phyloP scores from a whole-genome alignment of 2,329 filamentous ascomycete species.

The Didymella lethalis region DNA sequence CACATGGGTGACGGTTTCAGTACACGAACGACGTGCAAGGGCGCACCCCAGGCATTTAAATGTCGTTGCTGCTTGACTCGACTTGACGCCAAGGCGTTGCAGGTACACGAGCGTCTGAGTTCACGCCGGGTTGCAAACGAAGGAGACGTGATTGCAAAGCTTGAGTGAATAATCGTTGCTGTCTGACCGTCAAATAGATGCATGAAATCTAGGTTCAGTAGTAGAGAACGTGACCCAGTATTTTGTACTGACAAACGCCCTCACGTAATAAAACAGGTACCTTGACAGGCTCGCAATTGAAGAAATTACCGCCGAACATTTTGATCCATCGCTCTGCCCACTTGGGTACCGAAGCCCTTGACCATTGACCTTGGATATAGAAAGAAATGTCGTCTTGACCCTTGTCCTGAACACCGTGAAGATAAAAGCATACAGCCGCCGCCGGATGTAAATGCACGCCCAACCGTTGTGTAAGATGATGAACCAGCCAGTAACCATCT shows the following conservation, averaged over 20 bases:
- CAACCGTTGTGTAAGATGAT: slow-evolving; percentile 42
- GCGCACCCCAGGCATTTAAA: slow-evolving; percentile 6
- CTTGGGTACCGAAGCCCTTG: not conserved
- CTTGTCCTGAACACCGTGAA: slow-evolving; percentile 42
- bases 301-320: slow-evolving; percentile 15
- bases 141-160: not conserved
- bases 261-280: slow-evolving; percentile 11
- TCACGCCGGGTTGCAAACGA: not conserved
- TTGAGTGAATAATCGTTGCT: slow-evolving; percentile 21
- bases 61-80: slow-evolving; percentile 2
- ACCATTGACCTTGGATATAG: slow-evolving; percentile 20
- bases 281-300: slow-evolving; percentile 15
- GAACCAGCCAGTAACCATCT: slow-evolving; percentile 24
- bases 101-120: not conserved
- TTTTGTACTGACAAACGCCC: slow-evolving; percentile 16
- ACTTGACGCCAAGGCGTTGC: slow-evolving; percentile 6
- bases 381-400: slow-evolving; percentile 23
- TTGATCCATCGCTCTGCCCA: slow-evolving; percentile 12
- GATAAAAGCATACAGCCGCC: slow-evolving; percentile 50
- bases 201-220: slow-evolving; percentile 19
- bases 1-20: slow-evolving; percentile 21
- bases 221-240: slow-evolving; percentile 9
- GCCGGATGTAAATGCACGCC: slow-evolving; percentile 50
- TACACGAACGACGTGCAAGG: slow-evolving; percentile 20
- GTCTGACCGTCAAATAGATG: slow-evolving; percentile 22